phyloP scores from a whole-genome alignment of 371 early-diverging fungal genomes.

The Mortierella sp. region DNA sequence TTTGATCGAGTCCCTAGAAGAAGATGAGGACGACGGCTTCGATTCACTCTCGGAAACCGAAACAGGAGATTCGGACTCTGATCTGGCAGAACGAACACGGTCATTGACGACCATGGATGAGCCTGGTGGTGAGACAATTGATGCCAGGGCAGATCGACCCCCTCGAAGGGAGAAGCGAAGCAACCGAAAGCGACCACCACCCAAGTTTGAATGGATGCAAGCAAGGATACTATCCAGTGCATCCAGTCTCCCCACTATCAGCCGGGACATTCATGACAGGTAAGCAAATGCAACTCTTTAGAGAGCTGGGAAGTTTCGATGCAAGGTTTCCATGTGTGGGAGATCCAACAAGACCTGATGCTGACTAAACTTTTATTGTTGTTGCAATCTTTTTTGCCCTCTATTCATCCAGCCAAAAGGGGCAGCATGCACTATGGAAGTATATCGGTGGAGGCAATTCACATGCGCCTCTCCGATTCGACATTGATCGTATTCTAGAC shows the following conservation, averaged over 20 bases:
- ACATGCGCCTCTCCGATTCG: constrained; percentile 50
- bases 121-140: background rate
- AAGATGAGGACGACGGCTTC: constrained; percentile 30
- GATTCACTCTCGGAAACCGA: constrained; percentile 48
- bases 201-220: constrained; percentile 47
- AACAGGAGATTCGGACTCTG: constrained; percentile 40
- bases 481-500: constrained; percentile 46
- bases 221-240: constrained; percentile 41
- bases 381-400: background rate
- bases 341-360: background rate
- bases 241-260: constrained; percentile 46
- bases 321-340: background rate
- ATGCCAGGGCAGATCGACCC: background rate
- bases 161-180: constrained; percentile 9
- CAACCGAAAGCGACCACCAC: constrained; percentile 31
- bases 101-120: constrained; percentile 13
- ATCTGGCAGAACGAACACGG: constrained; percentile 34
- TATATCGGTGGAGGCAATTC: constrained; percentile 53
- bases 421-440: constrained; percentile 53
- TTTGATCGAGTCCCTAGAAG: constrained; percentile 46
- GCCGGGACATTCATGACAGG: constrained; percentile 50
- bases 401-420: constrained; percentile 37
- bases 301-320: too few relatives aligned
- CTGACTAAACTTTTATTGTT: constrained; percentile 17
- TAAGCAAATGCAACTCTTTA: constrained; percentile 7